A percentile compares a stretch with the other conserved stretches of the same genome.
These are phyloP conservation scores for Cornus florida DNA, from an alignment of 148 eudicot species.

Conservation along the genomic window DNA sequence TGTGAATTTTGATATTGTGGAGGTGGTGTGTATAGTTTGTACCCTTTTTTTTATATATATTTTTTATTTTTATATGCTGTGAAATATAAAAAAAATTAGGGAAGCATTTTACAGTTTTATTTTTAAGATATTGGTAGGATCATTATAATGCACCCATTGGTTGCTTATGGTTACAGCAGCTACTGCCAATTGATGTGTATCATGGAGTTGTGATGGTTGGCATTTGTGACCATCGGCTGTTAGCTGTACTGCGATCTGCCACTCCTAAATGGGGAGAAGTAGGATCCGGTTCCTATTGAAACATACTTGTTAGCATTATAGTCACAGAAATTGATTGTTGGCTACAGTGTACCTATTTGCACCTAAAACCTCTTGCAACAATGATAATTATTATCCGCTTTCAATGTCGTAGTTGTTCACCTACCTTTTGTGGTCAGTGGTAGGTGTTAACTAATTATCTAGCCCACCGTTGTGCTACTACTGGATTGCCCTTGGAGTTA, in stretches of 20 bases:
- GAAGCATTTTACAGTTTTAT: neutral
- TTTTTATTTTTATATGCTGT: neutral
- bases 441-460: neutral
- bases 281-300: neutral
- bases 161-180: slow-evolving; percentile 6
- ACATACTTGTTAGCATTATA: too few species aligned
- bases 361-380: neutral
- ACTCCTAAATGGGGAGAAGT: neutral
- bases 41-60: neutral
- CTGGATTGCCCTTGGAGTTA: neutral
- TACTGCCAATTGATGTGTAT: neutral
- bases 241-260: neutral
- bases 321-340: neutral
- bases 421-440: neutral
- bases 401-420: neutral
- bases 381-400: neutral
- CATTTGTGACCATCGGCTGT: neutral
- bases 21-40: neutral
- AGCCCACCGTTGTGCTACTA: neutral
- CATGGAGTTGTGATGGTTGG: neutral
- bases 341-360: neutral
- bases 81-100: neutral
- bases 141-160: neutral
- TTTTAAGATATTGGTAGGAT: neutral
- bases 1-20: neutral